Percentiles rank a stretch among this genome's conserved stretches.
phyloP scores from a whole-genome alignment of 2,329 filamentous ascomycete species.

The Trichocomaceae sp. region DNA sequence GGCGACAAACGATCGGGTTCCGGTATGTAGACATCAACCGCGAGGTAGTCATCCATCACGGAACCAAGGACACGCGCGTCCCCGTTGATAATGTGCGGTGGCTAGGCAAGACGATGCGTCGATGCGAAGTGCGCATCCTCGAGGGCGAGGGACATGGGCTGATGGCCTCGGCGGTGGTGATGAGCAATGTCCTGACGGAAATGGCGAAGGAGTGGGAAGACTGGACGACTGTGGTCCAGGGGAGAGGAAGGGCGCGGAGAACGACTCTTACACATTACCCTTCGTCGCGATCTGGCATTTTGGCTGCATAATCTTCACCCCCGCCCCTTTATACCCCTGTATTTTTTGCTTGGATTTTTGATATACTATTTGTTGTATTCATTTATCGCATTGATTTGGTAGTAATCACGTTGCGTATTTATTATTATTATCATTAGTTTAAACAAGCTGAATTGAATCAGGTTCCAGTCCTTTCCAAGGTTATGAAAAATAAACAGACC shows the following conservation, averaged over 20 bases:
- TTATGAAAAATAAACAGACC: no score
- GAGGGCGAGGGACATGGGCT: slow-evolving; percentile 90
- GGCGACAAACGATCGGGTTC: slow-evolving; percentile 86
- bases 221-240: slow-evolving; percentile 58
- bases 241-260: slow-evolving; percentile 28
- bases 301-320: slow-evolving; percentile 11
- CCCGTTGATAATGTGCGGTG: slow-evolving; percentile 92
- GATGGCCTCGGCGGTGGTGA: slow-evolving; percentile 89
- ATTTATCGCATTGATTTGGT: neutral
- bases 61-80: slow-evolving; percentile 80
- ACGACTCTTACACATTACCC: slow-evolving; percentile 21
- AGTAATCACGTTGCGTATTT: neutral
- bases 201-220: slow-evolving; percentile 92
- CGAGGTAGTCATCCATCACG: slow-evolving; percentile 88
- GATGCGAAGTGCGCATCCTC: slow-evolving; percentile 84
- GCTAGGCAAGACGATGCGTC: slow-evolving; percentile 88
- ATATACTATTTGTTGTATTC: neutral
- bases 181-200: slow-evolving; percentile 91
- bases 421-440: neutral
- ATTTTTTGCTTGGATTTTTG: neutral
- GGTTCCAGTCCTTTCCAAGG: no score
- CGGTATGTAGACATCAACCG: slow-evolving; percentile 93
- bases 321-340: slow-evolving; percentile 7
- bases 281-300: slow-evolving; percentile 19
- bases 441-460: no score